Conservation (phyloP, 2,329 filamentous ascomycete genomes). For the Diaporthe ampelina region DNA sequence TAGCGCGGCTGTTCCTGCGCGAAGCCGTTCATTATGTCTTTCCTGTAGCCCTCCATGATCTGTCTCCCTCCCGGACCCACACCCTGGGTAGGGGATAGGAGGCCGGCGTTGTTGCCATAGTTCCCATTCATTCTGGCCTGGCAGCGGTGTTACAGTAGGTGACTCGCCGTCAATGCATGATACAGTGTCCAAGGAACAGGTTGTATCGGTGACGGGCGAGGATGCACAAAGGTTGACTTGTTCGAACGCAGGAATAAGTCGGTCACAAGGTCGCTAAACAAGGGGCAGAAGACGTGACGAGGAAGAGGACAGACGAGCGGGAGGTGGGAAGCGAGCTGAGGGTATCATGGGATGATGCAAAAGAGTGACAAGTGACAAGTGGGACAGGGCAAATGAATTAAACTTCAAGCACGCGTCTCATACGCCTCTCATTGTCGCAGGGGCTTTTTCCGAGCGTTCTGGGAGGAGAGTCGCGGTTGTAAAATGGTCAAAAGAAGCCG, state of each 20-base stretch:
- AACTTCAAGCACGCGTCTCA: slow-evolving; percentile 11
- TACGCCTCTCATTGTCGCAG: slow-evolving; percentile 24
- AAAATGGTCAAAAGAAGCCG: slow-evolving; percentile 12
- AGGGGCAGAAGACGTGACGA: slow-evolving; percentile 22
- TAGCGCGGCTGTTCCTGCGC: slow-evolving; percentile 67
- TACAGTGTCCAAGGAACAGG: slow-evolving; percentile 26
- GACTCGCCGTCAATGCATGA: slow-evolving; percentile 39
- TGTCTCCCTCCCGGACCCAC: slow-evolving; percentile 59
- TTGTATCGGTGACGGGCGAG: slow-evolving; percentile 7
- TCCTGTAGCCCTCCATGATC: slow-evolving; percentile 71
- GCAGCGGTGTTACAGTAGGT: slow-evolving; percentile 14
- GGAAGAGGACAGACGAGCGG: slow-evolving; percentile 13
- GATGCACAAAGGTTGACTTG: slow-evolving; percentile 2
- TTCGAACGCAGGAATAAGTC: slow-evolving; percentile 1
- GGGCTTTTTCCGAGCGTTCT: slow-evolving; percentile 1
- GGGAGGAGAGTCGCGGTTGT: not conserved
- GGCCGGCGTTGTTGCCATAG: slow-evolving; percentile 48
- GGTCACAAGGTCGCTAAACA: slow-evolving; percentile 27
- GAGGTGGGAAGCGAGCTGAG: slow-evolving; percentile 29
- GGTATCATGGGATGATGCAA: slow-evolving; percentile 35
- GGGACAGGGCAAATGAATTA: slow-evolving; percentile 31
- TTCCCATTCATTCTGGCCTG: slow-evolving; percentile 40
- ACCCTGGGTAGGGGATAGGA: slow-evolving; percentile 44
- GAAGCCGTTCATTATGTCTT: slow-evolving; percentile 67
- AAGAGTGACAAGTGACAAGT: slow-evolving; percentile 36